Evolutionary conservation across 2,329 filamentous ascomycete species (phyloP).

Genomic region (Lachnellula suecica): DNA sequence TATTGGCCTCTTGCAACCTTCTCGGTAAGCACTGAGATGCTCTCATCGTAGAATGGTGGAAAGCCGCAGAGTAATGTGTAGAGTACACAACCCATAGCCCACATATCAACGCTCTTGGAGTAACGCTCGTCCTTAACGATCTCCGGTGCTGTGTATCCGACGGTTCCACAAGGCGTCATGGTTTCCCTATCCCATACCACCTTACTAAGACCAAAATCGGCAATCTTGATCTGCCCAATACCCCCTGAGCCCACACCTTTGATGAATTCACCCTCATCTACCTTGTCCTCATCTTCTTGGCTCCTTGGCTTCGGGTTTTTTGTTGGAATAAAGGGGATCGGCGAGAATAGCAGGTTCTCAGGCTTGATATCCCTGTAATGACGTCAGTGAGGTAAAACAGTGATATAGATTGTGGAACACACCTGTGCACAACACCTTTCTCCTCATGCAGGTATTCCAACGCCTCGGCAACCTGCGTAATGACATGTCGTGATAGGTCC

Average conservation of each 20-base stretch:
- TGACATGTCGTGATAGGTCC: conserved; percentile 90
- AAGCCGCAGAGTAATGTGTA: conserved; percentile 98
- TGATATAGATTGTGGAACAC: conserved; percentile 36
- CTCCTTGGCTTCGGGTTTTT: conserved; percentile 77
- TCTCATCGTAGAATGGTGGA: conserved; percentile 98
- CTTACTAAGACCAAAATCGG: conserved; percentile 96
- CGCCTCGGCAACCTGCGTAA: conserved; percentile 90
- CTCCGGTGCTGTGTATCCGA: conserved; percentile 96
- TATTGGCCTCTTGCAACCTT: conserved; percentile 97
- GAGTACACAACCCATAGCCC: conserved; percentile 93
- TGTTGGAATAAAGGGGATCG: conserved; percentile 76
- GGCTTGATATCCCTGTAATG: conserved; percentile 87
- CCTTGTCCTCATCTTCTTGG: conserved; percentile 94
- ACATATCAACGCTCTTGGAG: conserved; percentile 99
- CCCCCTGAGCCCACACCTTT: conserved; percentile 80
- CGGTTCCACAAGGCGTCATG: conserved; percentile 98
- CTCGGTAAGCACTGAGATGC: conserved; percentile 93
- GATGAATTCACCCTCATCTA: conserved; percentile 92
- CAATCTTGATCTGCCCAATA: conserved; percentile 94
- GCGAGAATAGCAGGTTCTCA: conserved; percentile 93
- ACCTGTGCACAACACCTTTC: conserved; percentile 96
- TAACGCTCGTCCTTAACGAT: conserved; percentile 99
- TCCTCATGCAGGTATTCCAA: conserved; percentile 93
- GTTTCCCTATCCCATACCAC: conserved; percentile 98
- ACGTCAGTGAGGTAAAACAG: conserved; percentile 29